Evolutionary conservation across 1,284 basidiomycete species (phyloP).

Genomic region (Schizophyllum amplum): DNA sequence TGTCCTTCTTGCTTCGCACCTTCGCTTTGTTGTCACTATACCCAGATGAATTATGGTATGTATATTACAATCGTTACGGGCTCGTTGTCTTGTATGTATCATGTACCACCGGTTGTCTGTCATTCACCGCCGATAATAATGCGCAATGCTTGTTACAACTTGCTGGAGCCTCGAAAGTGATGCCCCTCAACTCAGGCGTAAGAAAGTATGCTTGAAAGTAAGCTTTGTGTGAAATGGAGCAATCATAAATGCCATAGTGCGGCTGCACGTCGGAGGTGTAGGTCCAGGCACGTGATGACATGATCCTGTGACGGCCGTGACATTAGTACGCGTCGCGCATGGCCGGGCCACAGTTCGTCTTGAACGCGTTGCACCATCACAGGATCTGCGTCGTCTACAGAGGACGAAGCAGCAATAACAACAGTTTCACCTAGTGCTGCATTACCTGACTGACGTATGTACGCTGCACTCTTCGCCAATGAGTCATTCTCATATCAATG

Average conservation of each 20-base stretch:
- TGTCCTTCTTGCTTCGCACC: background rate
- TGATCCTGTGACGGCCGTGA: background rate
- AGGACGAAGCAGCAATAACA: no score
- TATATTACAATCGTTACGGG: background rate
- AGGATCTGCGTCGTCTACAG: no score
- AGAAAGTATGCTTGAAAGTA: no score
- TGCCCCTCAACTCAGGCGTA: no score
- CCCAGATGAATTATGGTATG: background rate
- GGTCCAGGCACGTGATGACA: background rate
- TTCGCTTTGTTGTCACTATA: background rate
- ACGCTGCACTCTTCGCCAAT: background rate
- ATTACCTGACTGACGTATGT: background rate
- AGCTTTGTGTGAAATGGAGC: background rate
- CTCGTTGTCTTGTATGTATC: background rate
- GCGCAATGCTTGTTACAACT: no score
- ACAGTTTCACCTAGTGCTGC: no score
- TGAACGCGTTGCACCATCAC: no score
- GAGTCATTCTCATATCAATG: background rate
- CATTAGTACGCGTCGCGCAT: background rate
- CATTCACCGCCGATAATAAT: background rate
- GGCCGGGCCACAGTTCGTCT: no score
- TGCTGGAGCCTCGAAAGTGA: no score
- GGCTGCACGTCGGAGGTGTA: background rate
- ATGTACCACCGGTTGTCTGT: background rate
- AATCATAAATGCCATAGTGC: background rate